Evolutionary conservation across 2,329 filamentous ascomycete genomes (phyloP).

Genomic region (Phialocephala subalpina): DNA sequence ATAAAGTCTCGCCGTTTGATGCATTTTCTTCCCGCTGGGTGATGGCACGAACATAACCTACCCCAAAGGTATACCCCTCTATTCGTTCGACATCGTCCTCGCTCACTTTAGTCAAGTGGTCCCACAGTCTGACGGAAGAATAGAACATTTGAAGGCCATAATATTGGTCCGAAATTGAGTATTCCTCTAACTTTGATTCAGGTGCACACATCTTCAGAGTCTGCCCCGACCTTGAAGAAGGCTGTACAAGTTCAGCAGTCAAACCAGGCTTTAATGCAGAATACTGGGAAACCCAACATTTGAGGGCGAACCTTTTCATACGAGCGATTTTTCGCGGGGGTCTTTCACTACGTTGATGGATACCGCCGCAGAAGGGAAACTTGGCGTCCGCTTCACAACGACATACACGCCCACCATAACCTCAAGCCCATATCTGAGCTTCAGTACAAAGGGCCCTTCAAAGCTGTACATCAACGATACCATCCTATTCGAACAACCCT

Average conservation of each 20-base stretch:
- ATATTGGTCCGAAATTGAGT: too few species aligned
- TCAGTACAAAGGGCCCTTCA: constrained; percentile 21
- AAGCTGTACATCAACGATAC: constrained; percentile 25
- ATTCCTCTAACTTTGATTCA: too few species aligned
- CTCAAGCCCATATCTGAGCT: constrained; percentile 21
- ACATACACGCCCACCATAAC: constrained; percentile 14
- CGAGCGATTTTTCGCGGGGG: constrained; percentile 13
- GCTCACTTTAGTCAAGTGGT: too few species aligned
- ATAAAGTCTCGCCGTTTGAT: neutral
- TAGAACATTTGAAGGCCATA: too few species aligned
- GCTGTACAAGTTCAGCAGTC: constrained; percentile 9
- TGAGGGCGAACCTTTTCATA: constrained; percentile 19
- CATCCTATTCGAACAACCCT: constrained; percentile 14
- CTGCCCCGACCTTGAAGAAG: constrained; percentile 21
- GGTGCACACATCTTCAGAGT: constrained; percentile 26
- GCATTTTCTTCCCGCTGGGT: neutral
- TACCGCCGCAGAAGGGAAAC: constrained; percentile 12
- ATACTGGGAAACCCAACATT: constrained; percentile 4
- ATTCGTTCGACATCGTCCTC: too few species aligned
- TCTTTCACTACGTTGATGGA: constrained; percentile 27
- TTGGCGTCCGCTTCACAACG: constrained; percentile 24
- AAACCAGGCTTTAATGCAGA: neutral
- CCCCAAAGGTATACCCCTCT: constrained; percentile 9
- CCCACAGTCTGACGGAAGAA: too few species aligned
- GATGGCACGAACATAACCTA: neutral